These are phyloP conservation scores for Kodamaea lidongshanica DNA, from an alignment of 805 yeast genomes.

Conservation along the genomic window DNA sequence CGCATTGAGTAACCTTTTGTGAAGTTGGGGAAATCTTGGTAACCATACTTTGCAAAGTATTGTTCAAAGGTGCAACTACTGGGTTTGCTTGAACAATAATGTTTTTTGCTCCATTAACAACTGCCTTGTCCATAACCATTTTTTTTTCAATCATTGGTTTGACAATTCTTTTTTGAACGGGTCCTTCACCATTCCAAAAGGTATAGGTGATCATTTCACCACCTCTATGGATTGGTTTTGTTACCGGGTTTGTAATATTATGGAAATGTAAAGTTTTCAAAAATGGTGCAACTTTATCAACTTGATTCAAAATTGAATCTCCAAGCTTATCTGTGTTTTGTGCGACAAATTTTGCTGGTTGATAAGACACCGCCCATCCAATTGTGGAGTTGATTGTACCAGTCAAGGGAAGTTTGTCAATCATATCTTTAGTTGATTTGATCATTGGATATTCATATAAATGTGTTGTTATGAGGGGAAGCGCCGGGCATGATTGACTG, in stretches of 20 bases:
- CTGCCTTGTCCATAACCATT: conserved; percentile 42
- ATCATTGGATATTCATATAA: conserved; percentile 8
- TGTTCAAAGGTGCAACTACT: conserved; percentile 55
- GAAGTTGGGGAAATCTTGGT: conserved; percentile 43
- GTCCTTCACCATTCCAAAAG: neutral
- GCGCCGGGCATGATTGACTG: conserved; percentile 6
- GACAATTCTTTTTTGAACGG: conserved; percentile 14
- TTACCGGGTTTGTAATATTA: conserved; percentile 41
- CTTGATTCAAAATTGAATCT: conserved; percentile 47
- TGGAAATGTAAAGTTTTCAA: conserved; percentile 49
- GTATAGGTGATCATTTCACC: conserved; percentile 19
- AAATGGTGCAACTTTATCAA: conserved; percentile 58
- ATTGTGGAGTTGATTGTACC: conserved; percentile 2
- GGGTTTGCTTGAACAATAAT: conserved; percentile 61
- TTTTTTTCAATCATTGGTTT: conserved; percentile 47
- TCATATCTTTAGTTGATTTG: conserved; percentile 2
- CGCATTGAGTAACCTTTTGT: conserved; percentile 35
- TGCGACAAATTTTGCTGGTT: conserved; percentile 40
- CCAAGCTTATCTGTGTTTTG: conserved; percentile 46
- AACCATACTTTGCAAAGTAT: conserved; percentile 41
- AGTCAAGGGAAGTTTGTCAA: conserved; percentile 4
- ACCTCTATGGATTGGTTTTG: conserved; percentile 42
- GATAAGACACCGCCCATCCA: conserved; percentile 9
- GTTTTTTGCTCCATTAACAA: conserved; percentile 56
- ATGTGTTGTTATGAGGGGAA: conserved; percentile 6